Evolutionary conservation across 148 eudicot species (phyloP).

Genomic region (Camellia sinensis): DNA sequence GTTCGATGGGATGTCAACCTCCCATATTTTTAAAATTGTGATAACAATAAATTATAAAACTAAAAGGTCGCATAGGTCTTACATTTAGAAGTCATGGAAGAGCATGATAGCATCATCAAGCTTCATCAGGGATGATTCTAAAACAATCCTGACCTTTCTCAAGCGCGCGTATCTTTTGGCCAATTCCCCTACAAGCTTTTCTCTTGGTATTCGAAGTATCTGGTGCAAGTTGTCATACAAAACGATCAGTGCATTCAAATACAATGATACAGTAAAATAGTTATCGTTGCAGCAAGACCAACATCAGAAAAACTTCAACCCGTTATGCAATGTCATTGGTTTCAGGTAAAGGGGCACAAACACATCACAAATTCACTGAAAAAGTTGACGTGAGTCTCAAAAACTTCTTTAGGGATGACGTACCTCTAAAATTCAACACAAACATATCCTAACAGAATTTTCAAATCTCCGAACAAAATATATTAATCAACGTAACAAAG

Average conservation of each 20-base stretch:
- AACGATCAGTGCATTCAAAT: not conserved
- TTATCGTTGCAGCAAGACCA: not conserved
- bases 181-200: constrained; percentile 43
- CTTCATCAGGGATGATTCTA: constrained; percentile 65
- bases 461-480: not conserved
- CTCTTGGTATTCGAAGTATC: constrained; percentile 46
- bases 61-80: not conserved
- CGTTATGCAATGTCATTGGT: not conserved
- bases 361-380: not conserved
- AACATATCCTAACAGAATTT: not conserved
- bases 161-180: constrained; percentile 29
- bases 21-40: not conserved
- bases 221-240: constrained; percentile 17
- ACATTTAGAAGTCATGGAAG: constrained; percentile 55
- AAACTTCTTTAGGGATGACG: not conserved
- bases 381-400: not conserved
- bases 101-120: constrained; percentile 81
- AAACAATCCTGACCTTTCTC: constrained; percentile 34
- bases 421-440: not conserved
- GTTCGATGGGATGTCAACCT: not conserved
- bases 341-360: not conserved
- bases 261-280: not conserved
- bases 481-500: not conserved
- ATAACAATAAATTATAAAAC: not conserved
- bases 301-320: not conserved